A percentile compares a stretch with the other conserved stretches of the same genome.
Evolutionary conservation across 768 basidiomycete species (phyloP).

Genomic region (Ramaria rubella): DNA sequence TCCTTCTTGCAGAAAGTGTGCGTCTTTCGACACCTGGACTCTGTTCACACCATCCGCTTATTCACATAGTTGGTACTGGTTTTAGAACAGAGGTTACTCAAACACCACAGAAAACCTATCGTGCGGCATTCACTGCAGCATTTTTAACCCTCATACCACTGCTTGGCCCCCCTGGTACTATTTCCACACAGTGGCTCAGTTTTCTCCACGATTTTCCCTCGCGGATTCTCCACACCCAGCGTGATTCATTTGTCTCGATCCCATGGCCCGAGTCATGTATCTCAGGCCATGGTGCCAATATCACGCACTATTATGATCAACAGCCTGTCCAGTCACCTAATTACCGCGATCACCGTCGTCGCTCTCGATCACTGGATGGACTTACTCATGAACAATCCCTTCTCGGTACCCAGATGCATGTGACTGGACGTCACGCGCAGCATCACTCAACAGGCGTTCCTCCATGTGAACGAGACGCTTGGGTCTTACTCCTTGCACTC

Average conservation of each 20-base stretch:
- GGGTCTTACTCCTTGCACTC: constrained; percentile 7
- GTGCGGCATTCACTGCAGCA: constrained; percentile 4
- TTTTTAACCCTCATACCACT: constrained; percentile 1
- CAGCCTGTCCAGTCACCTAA: not conserved
- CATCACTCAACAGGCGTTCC: not conserved
- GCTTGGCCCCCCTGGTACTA: not conserved
- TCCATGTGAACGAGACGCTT: constrained; percentile 5
- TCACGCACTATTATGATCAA: not conserved
- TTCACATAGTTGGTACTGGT: not conserved
- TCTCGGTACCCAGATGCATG: not conserved
- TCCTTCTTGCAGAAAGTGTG: constrained; percentile 8
- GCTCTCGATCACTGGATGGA: not conserved
- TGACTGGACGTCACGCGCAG: not conserved
- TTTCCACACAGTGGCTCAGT: constrained; percentile 1
- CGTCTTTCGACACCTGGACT: not conserved
- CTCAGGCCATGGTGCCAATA: not conserved
- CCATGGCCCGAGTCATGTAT: constrained; percentile 1
- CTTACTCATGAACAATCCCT: not conserved
- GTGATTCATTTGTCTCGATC: constrained; percentile 5
- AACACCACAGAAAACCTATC: constrained; percentile 1
- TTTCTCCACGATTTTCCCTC: constrained; percentile 9
- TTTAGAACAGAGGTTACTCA: not conserved
- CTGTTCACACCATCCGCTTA: not conserved
- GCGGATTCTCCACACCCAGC: not conserved
- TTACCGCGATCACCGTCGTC: not conserved